Evolutionary conservation across 495 filamentous ascomycete genomes (phyloP).

Genomic region (Lasiosphaeria ovina): DNA sequence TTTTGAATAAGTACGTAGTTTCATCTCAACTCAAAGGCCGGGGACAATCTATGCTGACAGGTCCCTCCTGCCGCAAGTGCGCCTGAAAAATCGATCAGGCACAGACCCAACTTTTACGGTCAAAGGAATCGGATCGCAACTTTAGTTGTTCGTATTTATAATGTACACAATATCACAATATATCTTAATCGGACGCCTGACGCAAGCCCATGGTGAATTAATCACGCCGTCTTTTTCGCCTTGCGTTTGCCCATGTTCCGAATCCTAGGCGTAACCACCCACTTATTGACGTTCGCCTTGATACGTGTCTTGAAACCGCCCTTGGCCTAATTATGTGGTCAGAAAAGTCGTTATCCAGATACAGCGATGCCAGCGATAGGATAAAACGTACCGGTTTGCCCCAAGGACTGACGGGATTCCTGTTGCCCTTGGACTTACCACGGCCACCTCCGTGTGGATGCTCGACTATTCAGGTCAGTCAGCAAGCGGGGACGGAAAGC

Average conservation of each 20-base stretch:
- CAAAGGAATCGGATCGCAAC: no score
- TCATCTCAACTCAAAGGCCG: no score
- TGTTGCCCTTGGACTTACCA: conserved; percentile 98
- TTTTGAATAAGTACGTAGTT: no score
- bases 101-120: no score
- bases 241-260: conserved; percentile 75
- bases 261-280: conserved; percentile 69
- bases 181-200: not conserved
- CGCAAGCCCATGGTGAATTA: conserved; percentile 9
- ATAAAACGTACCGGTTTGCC: conserved; percentile 75
- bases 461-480: conserved; percentile 53
- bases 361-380: conserved; percentile 4
- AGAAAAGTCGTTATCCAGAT: conserved; percentile 30
- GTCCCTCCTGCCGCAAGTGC: no score
- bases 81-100: no score
- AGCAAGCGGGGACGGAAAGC: conserved; percentile 22
- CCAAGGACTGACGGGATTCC: conserved; percentile 91
- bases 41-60: no score
- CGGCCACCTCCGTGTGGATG: conserved; percentile 98
- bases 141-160: conserved; percentile 15
- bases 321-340: conserved; percentile 64
- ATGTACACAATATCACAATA: conserved; percentile 25
- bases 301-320: conserved; percentile 93
- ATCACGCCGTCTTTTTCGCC: conserved; percentile 43
- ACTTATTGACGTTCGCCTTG: conserved; percentile 71